Evolutionary conservation across 2,329 filamentous ascomycete genomes (phyloP).

Genomic region (Achaetomium macrosporum): DNA sequence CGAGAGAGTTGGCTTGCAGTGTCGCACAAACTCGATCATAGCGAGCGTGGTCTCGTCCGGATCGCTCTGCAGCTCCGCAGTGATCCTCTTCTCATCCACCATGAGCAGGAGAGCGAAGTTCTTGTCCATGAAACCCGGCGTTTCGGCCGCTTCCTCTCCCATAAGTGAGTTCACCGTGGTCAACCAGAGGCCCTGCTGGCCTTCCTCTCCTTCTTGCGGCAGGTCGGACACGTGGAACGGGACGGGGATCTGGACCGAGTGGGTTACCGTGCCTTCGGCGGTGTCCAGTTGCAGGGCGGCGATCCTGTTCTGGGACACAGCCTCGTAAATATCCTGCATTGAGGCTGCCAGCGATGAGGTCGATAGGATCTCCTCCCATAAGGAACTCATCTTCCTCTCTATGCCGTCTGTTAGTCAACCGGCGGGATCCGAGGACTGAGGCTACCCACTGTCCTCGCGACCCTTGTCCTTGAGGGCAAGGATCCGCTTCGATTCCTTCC

Average conservation of each 20-base stretch:
- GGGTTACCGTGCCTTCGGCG: conserved; percentile 50
- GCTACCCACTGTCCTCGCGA: conserved; percentile 55
- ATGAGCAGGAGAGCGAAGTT: conserved; percentile 83
- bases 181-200: conserved; percentile 73
- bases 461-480: conserved; percentile 75
- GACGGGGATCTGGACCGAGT: conserved; percentile 59
- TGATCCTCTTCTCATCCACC: conserved; percentile 69
- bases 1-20: conserved; percentile 64
- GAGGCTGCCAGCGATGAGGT: conserved; percentile 75
- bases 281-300: conserved; percentile 74
- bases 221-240: conserved; percentile 68
- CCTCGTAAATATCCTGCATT: conserved; percentile 74
- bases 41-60: conserved; percentile 68
- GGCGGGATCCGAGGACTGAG: neutral
- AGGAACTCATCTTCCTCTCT: conserved; percentile 55
- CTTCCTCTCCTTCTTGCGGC: conserved; percentile 60
- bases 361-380: conserved; percentile 67
- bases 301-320: conserved; percentile 78
- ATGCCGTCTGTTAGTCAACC: conserved; percentile 15
- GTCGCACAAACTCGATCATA: conserved; percentile 74
- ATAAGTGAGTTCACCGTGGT: conserved; percentile 77
- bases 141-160: conserved; percentile 60
- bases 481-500: conserved; percentile 82
- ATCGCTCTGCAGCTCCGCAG: conserved; percentile 70
- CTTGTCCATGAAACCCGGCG: conserved; percentile 67